Conservation (phyloP, 2,329 filamentous ascomycete genomes). For the Talaromyces sp. region DNA sequence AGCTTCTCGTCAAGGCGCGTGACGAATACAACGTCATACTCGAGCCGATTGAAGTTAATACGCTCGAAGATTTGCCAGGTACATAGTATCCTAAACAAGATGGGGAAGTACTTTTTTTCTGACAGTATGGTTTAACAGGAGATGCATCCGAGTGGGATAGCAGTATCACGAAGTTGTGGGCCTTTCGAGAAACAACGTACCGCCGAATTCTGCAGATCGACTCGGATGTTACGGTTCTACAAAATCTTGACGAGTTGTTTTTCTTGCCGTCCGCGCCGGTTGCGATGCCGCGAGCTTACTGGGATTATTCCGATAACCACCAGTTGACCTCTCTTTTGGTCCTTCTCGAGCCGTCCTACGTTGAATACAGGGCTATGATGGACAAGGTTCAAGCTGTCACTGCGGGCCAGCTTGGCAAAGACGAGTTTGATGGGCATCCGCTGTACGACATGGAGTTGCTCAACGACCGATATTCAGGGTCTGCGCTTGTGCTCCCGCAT, state of each 20-base stretch:
- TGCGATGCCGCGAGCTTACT: constrained; percentile 69
- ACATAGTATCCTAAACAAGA: neutral
- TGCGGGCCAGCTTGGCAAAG: constrained; percentile 23
- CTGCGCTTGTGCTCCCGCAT: constrained; percentile 59
- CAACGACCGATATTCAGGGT: constrained; percentile 57
- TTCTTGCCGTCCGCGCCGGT: constrained; percentile 56
- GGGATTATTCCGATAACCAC: constrained; percentile 52
- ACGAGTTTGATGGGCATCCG: constrained; percentile 9
- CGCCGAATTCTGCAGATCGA: constrained; percentile 54
- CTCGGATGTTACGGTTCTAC: constrained; percentile 59
- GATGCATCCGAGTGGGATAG: constrained; percentile 53
- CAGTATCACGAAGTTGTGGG: constrained; percentile 63
- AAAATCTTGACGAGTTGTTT: constrained; percentile 67
- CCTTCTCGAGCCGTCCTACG: constrained; percentile 54
- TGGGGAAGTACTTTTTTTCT: neutral
- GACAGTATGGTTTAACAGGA: constrained; percentile 11
- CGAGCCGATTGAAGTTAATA: constrained; percentile 33
- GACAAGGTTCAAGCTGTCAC: constrained; percentile 21
- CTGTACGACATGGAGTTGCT: constrained; percentile 65
- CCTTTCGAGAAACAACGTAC: constrained; percentile 64
- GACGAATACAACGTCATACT: constrained; percentile 48
- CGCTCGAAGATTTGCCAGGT: neutral
- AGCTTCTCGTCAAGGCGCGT: constrained; percentile 45
- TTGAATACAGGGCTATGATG: constrained; percentile 39
- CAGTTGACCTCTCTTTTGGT: constrained; percentile 58